Evolutionary conservation across 306 rosid species (phyloP).

Genomic region (Glycine tomentella): DNA sequence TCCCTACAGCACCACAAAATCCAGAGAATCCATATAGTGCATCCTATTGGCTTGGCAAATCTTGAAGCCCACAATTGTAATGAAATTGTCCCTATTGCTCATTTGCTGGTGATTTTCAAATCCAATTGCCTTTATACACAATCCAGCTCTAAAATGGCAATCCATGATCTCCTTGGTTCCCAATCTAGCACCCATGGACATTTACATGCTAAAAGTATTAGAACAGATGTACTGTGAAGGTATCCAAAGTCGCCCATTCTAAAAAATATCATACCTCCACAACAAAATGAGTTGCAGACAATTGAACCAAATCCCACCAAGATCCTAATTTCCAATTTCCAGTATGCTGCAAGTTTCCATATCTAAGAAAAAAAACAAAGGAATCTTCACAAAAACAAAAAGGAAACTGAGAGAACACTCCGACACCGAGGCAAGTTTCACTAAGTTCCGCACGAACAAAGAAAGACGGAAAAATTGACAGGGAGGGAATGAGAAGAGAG

Average conservation of each 20-base stretch:
- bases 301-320: conserved; percentile 97
- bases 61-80: conserved; percentile 81
- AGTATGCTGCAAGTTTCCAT: conserved; percentile 94
- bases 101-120: conserved; percentile 82
- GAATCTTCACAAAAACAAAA: conserved; percentile 74
- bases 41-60: conserved; percentile 83
- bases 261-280: conserved; percentile 99
- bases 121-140: conserved; percentile 79
- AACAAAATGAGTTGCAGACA: conserved; percentile 94
- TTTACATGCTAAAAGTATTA: conserved; percentile 95
- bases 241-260: conserved; percentile 90
- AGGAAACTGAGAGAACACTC: conserved; percentile 57
- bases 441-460: conserved; percentile 52
- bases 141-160: conserved; percentile 81
- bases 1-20: conserved; percentile 89
- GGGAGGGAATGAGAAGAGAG: conserved; percentile 24
- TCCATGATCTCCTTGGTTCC: conserved; percentile 91
- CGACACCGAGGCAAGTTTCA: conserved; percentile 53
- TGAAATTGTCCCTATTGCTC: conserved; percentile 69
- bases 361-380: conserved; percentile 80
- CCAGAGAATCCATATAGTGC: conserved; percentile 86
- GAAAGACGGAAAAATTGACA: conserved; percentile 14
- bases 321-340: conserved; percentile 99
- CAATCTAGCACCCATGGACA: conserved; percentile 99
- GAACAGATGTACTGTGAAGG: conserved; percentile 83